Conservation (phyloP, 2,329 filamentous ascomycete genomes). For the Paraphoma sp. region DNA sequence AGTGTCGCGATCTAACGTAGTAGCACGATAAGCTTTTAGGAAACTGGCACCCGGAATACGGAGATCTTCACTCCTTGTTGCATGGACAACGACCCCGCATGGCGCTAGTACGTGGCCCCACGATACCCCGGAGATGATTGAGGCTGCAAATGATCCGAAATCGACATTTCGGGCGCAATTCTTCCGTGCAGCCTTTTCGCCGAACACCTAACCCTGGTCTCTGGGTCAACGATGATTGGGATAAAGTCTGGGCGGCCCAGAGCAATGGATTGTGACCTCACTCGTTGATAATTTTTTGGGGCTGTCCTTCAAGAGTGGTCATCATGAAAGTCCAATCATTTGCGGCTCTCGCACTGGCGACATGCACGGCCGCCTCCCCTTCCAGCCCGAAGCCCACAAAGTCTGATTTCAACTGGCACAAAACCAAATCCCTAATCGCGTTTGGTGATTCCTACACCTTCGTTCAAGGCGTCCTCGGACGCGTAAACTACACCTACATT, state of each 20-base stretch:
- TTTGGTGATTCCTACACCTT: slow-evolving; percentile 62
- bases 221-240: not conserved
- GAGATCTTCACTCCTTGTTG: not conserved
- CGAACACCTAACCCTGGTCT: not conserved
- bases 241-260: not conserved
- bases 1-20: too few species aligned
- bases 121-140: not conserved
- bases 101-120: not conserved
- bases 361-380: slow-evolving; percentile 2
- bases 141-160: not conserved
- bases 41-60: not conserved
- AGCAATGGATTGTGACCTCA: not conserved
- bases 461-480: slow-evolving; percentile 61
- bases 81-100: not conserved
- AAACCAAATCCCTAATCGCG: slow-evolving; percentile 44
- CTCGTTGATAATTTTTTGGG: not conserved
- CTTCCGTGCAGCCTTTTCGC: slow-evolving; percentile 9
- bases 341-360: slow-evolving; percentile 3
- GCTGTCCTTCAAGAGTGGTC: not conserved
- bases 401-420: slow-evolving; percentile 21
- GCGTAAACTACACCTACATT: slow-evolving; percentile 61
- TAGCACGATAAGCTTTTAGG: too few species aligned
- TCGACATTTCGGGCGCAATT: slow-evolving; percentile 18
- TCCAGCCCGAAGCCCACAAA: not conserved
- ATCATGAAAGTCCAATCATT: slow-evolving; percentile 16